Evolutionary conservation across 1,284 basidiomycete species (phyloP).

Genomic region (Gymnopus androsaceus): DNA sequence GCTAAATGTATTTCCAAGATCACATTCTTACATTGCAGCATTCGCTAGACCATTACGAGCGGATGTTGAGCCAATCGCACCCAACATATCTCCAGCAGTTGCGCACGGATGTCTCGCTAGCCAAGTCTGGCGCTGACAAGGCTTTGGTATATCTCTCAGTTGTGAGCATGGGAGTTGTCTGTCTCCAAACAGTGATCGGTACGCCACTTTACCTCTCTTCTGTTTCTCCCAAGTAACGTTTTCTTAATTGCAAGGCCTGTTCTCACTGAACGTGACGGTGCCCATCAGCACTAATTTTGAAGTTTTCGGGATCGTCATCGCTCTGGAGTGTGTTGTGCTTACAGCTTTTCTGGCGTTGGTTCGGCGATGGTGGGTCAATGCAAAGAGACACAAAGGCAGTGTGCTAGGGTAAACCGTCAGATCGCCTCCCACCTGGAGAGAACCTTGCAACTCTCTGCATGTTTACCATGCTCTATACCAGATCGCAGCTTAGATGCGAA

Average conservation of each 20-base stretch:
- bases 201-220: slow-evolving; percentile 22
- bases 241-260: slow-evolving; percentile 47
- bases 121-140: slow-evolving; percentile 67
- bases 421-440: not conserved
- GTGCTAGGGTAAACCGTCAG: slow-evolving; percentile 23
- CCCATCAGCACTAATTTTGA: slow-evolving; percentile 33
- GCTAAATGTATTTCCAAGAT: slow-evolving; percentile 48
- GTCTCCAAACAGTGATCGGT: slow-evolving; percentile 70
- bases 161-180: slow-evolving; percentile 72
- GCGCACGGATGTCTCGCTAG: slow-evolving; percentile 59
- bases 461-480: not conserved
- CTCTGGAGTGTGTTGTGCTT: slow-evolving; percentile 41
- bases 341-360: slow-evolving; percentile 43
- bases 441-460: slow-evolving; percentile 18
- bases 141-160: slow-evolving; percentile 69
- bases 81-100: slow-evolving; percentile 84
- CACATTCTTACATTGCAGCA: slow-evolving; percentile 90
- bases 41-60: slow-evolving; percentile 86
- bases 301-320: slow-evolving; percentile 49
- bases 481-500: no score
- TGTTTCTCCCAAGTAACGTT: not conserved
- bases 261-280: slow-evolving; percentile 62
- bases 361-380: slow-evolving; percentile 59
- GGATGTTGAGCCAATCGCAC: slow-evolving; percentile 85
- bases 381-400: slow-evolving; percentile 41